Base-by-base conservation (phyloP, 805 yeast species). In the Nakazawaea laoshanensis region DNA sequence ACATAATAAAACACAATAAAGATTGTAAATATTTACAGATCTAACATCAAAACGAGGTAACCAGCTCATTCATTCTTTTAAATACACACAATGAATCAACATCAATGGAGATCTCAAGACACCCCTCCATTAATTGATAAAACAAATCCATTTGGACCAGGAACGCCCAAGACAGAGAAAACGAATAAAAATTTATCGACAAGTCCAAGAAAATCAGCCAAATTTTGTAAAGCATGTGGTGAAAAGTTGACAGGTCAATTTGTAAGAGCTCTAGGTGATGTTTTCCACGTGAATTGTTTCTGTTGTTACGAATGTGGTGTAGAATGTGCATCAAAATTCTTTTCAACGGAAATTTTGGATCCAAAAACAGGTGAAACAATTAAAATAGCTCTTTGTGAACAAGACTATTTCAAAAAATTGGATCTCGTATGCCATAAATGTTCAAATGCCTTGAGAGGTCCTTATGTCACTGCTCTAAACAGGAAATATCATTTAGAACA, bases 401-500 rank as follows among this genome's bases (percentile, higher is more conserved):
- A 75, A 44, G 94, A 92, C 57, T 92, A 87, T 54, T 92, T 92
- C 62, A 77, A 73, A 50, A 71, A 94, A 44, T 70, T 87, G 36
- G 82, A 84, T 37, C 66, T 92, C 32, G 71, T 92, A n/a, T 92
- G 99, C 50, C 71, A 68, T 48, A 82, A 76, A 12, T 92, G 99
- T 59, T 74, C 84, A 42, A 72, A 70, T 17, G 95, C 95, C 4
- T 64, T 94, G 32, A 61, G 96, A 45, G 96, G 96, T 0, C 82
- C 95, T 2, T 89, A 89, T 57, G 87, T 88, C 38, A 88, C 95
- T 1, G 96, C 96, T 0, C 70, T 88, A 47, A 95, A 94, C 9
- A 75, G 78, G 45, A 83, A 89, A 49, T 92, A 86, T 53, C 97
- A 92, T 49, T 78, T 89, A 33, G 96, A 92, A 45, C 98, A 92